phyloP scores from a whole-genome alignment of 805 yeast genomes.

The Metschnikowia similis region DNA sequence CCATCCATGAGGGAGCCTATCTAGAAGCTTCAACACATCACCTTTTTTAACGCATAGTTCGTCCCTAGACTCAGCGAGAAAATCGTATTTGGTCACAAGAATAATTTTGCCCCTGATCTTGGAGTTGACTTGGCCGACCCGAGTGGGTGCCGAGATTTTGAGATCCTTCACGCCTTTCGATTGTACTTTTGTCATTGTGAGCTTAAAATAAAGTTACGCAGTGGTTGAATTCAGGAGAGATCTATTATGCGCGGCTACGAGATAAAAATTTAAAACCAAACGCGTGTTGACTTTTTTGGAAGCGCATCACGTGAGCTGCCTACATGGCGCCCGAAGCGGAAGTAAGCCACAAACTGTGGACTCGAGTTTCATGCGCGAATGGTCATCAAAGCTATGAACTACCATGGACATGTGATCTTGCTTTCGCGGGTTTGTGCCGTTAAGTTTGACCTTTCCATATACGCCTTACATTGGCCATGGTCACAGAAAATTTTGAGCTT shows the following conservation, averaged over 20 bases:
- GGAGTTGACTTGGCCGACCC: conserved; percentile 11
- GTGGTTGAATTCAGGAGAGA: background rate
- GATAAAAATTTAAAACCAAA: background rate
- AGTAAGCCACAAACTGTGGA: background rate
- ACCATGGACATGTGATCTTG: too few species aligned
- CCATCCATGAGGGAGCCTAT: conserved; percentile 51
- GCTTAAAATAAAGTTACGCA: background rate
- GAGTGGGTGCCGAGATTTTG: conserved; percentile 20
- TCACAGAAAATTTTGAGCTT: too few species aligned
- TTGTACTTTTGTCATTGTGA: conserved; percentile 11
- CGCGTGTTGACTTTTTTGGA: conserved; percentile 1
- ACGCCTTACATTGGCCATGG: too few species aligned
- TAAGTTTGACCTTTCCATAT: too few species aligned
- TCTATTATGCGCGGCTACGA: conserved; percentile 4
- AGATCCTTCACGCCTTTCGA: conserved; percentile 16
- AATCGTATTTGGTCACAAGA: conserved; percentile 44
- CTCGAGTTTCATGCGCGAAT: background rate
- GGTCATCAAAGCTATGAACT: background rate
- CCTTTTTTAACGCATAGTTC: conserved; percentile 48
- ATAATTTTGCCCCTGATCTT: conserved; percentile 31
- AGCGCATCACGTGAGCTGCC: background rate
- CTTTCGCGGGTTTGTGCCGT: too few species aligned
- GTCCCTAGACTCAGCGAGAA: conserved; percentile 38
- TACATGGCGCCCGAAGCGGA: background rate
- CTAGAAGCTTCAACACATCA: conserved; percentile 48